These are phyloP conservation scores for Salix arbutifolia DNA, from an alignment of 345 rosid species.

Conservation along the genomic window DNA sequence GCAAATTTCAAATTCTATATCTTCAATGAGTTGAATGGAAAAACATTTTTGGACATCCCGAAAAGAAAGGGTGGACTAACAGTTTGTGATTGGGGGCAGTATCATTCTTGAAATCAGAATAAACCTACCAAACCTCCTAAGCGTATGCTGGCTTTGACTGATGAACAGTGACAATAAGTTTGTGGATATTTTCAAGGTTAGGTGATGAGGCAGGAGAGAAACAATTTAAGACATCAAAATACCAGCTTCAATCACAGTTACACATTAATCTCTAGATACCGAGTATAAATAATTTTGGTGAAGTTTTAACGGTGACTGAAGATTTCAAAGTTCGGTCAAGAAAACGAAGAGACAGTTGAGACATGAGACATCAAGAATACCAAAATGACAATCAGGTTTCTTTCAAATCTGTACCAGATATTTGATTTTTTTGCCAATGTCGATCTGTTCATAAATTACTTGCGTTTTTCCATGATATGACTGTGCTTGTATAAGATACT, in stretches of 20 bases:
- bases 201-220: background rate
- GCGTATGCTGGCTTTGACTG: background rate
- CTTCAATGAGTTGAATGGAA: background rate
- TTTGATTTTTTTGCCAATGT: background rate
- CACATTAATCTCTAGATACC: too few species aligned
- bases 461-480: background rate
- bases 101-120: background rate
- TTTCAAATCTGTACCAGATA: background rate
- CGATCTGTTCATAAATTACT: background rate
- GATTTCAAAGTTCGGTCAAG: background rate
- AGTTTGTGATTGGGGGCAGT: background rate
- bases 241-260: background rate
- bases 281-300: background rate
- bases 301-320: background rate
- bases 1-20: background rate
- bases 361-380: background rate
- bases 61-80: background rate
- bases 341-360: background rate
- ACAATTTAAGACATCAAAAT: background rate
- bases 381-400: background rate
- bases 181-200: background rate
- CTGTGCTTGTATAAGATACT: background rate
- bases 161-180: background rate
- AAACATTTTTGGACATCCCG: background rate
- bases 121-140: background rate